Conservation (phyloP, 164 flowering plant genomes). For the Dillenia turbinata region DNA sequence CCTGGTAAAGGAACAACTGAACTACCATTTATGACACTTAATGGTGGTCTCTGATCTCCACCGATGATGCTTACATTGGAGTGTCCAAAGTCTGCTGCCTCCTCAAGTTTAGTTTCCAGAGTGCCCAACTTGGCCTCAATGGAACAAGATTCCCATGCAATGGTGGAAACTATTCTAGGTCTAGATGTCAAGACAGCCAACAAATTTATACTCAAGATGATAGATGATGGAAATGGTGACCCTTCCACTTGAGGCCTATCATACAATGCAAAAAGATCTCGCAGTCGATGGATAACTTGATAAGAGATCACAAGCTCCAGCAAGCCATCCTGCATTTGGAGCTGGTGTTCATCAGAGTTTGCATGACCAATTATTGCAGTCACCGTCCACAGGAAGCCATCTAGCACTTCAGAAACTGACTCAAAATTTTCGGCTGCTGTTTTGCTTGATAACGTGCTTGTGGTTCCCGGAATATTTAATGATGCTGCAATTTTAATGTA, state of each 20-base stretch:
- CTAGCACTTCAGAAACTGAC: conserved; percentile 67
- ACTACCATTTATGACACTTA: conserved; percentile 16
- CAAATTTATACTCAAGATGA: conserved; percentile 67
- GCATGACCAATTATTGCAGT: conserved; percentile 58
- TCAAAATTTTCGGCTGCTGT: conserved; percentile 63
- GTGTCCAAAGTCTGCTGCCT: conserved; percentile 18
- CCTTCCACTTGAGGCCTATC: conserved; percentile 96
- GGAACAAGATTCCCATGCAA: conserved; percentile 58
- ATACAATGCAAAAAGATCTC: conserved; percentile 91
- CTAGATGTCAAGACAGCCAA: conserved; percentile 67
- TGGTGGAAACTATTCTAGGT: conserved; percentile 33
- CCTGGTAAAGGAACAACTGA: conserved; percentile 20
- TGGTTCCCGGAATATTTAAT: conserved; percentile 38
- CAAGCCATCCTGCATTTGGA: conserved; percentile 81
- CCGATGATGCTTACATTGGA: conserved; percentile 14
- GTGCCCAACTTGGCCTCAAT: conserved; percentile 11
- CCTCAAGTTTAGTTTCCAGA: conserved; percentile 21
- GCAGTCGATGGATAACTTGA: conserved; percentile 76
- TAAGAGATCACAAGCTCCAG: conserved; percentile 77
- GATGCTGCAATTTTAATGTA: conserved; percentile 87
- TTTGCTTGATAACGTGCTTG: conserved; percentile 33
- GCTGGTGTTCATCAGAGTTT: conserved; percentile 57
- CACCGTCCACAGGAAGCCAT: conserved; percentile 71
- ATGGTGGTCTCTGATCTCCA: conserved; percentile 25
- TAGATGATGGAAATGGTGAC: conserved; percentile 84